These are phyloP conservation scores for Alternaria atra DNA, from an alignment of 2,329 filamentous ascomycete genomes.

Conservation along the genomic window DNA sequence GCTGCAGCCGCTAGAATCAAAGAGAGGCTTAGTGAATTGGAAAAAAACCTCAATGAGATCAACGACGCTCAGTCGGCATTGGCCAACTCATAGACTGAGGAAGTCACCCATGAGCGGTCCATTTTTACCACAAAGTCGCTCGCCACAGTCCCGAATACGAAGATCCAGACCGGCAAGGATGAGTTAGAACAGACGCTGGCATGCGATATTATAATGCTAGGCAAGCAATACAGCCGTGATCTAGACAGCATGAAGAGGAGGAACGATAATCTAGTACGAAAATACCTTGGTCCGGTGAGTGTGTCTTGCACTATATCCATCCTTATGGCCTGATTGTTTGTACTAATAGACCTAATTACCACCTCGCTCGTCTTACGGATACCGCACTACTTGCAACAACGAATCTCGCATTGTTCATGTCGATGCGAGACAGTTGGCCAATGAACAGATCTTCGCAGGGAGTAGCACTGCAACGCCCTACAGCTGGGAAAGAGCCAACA, in stretches of 20 bases:
- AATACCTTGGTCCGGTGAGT: no score
- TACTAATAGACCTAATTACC: no score
- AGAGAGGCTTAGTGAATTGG: background rate
- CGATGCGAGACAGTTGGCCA: background rate
- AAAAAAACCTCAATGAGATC: background rate
- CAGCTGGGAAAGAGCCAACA: no score
- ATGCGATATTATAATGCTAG: background rate
- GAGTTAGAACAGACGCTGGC: background rate
- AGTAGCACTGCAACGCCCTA: background rate
- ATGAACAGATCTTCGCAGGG: background rate
- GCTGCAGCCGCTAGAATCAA: background rate
- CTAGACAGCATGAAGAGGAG: background rate
- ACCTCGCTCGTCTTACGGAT: no score
- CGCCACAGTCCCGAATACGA: no score
- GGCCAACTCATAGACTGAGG: background rate
- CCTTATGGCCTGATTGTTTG: no score
- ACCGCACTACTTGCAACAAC: no score
- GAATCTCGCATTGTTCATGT: no score
- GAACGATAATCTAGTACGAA: no score
- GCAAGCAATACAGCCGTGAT: background rate
- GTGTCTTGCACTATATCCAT: no score
- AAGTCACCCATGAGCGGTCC: background rate
- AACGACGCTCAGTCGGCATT: background rate
- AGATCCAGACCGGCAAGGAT: background rate
- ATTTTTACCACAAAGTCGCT: rapidly evolving